A percentile compares a stretch with the other conserved stretches of the same genome.
phyloP scores from a whole-genome alignment of 2,329 filamentous ascomycete species.

The Alternaria dauci region DNA sequence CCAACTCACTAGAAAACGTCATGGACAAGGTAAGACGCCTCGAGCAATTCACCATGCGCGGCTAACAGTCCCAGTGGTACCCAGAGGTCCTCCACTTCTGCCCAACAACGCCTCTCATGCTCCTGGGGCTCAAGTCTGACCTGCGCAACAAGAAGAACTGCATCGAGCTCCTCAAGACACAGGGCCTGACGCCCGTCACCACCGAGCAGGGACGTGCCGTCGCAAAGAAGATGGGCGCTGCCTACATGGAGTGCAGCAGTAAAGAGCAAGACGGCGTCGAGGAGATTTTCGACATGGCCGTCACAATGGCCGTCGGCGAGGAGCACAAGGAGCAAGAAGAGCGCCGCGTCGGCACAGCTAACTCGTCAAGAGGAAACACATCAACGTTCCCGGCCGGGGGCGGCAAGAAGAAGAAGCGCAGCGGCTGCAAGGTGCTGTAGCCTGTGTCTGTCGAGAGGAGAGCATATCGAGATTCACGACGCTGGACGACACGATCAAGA shows the following conservation, averaged over 20 bases:
- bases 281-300: conserved; percentile 92
- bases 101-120: conserved; percentile 93
- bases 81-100: conserved; percentile 99
- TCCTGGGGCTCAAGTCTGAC: conserved; percentile 96
- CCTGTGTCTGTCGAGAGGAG: conserved; percentile 27
- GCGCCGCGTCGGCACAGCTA: conserved; percentile 18
- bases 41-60: background rate
- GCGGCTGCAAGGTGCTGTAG: conserved; percentile 53
- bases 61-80: conserved; percentile 79
- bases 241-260: conserved; percentile 98
- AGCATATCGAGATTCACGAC: conserved; percentile 49
- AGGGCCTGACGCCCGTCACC: conserved; percentile 94
- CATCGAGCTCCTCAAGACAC: conserved; percentile 98
- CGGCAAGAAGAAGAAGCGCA: conserved; percentile 51
- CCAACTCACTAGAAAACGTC: conserved; percentile 97
- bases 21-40: conserved; percentile 84
- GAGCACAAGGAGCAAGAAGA: conserved; percentile 54
- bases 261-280: conserved; percentile 97
- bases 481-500: conserved; percentile 53
- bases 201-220: conserved; percentile 87
- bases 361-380: conserved; percentile 26
- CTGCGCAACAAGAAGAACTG: conserved; percentile 94
- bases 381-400: conserved; percentile 36
- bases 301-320: conserved; percentile 86
- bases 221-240: conserved; percentile 90